Conservation (phyloP, 1,139 yeast genomes). For the Arxiozyma slooffiae region DNA sequence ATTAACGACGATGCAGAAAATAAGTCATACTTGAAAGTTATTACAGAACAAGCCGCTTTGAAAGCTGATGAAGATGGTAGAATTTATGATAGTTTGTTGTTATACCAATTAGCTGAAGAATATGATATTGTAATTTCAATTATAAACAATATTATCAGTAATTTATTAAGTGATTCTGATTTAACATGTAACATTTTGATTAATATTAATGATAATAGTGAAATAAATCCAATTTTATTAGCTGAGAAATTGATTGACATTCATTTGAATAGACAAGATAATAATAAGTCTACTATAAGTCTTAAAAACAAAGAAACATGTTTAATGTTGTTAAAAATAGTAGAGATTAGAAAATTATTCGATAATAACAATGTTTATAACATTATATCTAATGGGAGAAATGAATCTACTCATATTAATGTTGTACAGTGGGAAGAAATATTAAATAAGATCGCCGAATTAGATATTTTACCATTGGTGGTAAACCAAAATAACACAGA, state of each 20-base stretch:
- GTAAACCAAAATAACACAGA: conserved; percentile 36
- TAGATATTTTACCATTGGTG: conserved; percentile 56
- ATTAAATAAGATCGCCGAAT: conserved; percentile 44
- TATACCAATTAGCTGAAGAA: conserved; percentile 84
- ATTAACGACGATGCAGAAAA: conserved; percentile 41
- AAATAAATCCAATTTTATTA: conserved; percentile 40
- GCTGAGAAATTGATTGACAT: conserved; percentile 49
- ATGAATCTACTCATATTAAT: neutral
- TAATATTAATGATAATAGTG: conserved; percentile 29
- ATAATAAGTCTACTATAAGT: conserved; percentile 36
- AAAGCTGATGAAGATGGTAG: conserved; percentile 91
- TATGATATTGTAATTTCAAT: conserved; percentile 73
- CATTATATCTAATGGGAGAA: conserved; percentile 23
- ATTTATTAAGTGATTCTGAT: conserved; percentile 64
- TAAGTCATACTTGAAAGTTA: conserved; percentile 48
- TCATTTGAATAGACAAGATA: conserved; percentile 29
- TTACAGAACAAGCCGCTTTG: conserved; percentile 76
- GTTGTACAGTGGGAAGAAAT: conserved; percentile 48
- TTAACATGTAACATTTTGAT: conserved; percentile 49
- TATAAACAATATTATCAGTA: conserved; percentile 72
- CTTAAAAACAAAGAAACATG: conserved; percentile 52
- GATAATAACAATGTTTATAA: conserved; percentile 18
- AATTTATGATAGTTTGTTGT: conserved; percentile 69
- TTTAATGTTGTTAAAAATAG: conserved; percentile 52
- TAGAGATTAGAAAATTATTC: conserved; percentile 56